Conservation (phyloP, 306 rosid species). For the Leucaena leucocephala region DNA sequence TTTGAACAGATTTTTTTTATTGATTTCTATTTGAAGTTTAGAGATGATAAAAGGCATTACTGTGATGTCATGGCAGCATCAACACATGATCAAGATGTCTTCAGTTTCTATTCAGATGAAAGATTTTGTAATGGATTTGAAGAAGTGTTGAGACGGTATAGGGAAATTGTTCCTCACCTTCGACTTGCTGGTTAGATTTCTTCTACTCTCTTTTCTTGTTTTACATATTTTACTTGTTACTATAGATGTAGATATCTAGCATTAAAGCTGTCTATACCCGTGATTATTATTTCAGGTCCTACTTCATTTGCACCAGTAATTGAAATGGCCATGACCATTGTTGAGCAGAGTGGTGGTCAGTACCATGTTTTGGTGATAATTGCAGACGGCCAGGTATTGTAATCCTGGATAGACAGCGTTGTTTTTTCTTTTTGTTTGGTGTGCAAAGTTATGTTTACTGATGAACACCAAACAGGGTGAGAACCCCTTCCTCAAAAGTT, state of each 20-base stretch:
- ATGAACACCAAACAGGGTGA: background rate
- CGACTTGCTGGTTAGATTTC: slow-evolving; percentile 78
- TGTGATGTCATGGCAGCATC: slow-evolving; percentile 64
- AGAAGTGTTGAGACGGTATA: slow-evolving; percentile 78
- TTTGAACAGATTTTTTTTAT: background rate
- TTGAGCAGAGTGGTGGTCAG: slow-evolving; percentile 89
- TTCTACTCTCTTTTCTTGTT: slow-evolving; percentile 12
- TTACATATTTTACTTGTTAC: slow-evolving; percentile 6
- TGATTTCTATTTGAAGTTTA: slow-evolving; percentile 12
- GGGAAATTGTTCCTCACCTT: slow-evolving; percentile 77
- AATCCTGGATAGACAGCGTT: background rate
- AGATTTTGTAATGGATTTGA: slow-evolving; percentile 88
- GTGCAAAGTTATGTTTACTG: background rate
- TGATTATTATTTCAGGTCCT: slow-evolving; percentile 67
- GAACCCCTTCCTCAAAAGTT: background rate
- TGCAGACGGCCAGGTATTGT: slow-evolving; percentile 96
- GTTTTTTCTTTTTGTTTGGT: background rate
- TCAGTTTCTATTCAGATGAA: slow-evolving; percentile 79
- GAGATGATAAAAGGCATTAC: slow-evolving; percentile 30
- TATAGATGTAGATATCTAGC: slow-evolving; percentile 13
- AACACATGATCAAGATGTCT: slow-evolving; percentile 91
- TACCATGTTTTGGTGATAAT: slow-evolving; percentile 67
- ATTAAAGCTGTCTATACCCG: slow-evolving; percentile 12
- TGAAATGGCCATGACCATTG: slow-evolving; percentile 96
- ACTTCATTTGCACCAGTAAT: slow-evolving; percentile 90